These are phyloP conservation scores for Juncus inflexus DNA, from an alignment of 176 grass and related monocot genomes.

Conservation along the genomic window DNA sequence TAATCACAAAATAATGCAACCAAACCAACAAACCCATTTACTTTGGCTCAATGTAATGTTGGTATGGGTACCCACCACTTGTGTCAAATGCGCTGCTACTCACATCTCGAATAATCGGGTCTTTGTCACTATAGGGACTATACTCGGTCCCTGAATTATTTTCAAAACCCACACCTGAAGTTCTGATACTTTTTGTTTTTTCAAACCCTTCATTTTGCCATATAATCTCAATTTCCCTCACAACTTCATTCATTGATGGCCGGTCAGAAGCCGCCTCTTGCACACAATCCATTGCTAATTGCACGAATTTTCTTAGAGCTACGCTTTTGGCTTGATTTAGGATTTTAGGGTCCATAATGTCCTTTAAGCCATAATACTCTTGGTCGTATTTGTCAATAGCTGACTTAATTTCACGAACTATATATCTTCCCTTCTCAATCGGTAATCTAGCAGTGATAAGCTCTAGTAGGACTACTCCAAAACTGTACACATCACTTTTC, in stretches of 20 bases:
- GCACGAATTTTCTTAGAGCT: conserved; percentile 57
- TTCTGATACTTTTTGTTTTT: not conserved
- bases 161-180: not conserved
- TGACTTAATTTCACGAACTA: conserved; percentile 55
- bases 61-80: conserved; percentile 16
- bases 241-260: conserved; percentile 62
- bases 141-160: not conserved
- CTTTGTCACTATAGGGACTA: conserved; percentile 18
- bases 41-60: conserved; percentile 18
- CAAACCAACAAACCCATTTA: not conserved
- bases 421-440: conserved; percentile 56
- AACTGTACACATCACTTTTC: conserved; percentile 87
- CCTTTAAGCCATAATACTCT: conserved; percentile 50
- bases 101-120: conserved; percentile 25
- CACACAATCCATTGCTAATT: conserved; percentile 66
- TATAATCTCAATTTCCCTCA: conserved; percentile 75
- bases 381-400: conserved; percentile 49
- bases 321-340: conserved; percentile 27
- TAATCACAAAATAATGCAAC: conserved; percentile 21
- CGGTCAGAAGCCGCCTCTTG: conserved; percentile 41
- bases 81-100: conserved; percentile 16
- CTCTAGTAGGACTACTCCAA: conserved; percentile 77
- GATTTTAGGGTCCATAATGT: conserved; percentile 53
- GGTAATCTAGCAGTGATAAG: conserved; percentile 46
- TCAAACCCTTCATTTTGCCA: conserved; percentile 25